phyloP scores from a whole-genome alignment of 2,329 filamentous ascomycete species.

The Clarireedia hainanense region DNA sequence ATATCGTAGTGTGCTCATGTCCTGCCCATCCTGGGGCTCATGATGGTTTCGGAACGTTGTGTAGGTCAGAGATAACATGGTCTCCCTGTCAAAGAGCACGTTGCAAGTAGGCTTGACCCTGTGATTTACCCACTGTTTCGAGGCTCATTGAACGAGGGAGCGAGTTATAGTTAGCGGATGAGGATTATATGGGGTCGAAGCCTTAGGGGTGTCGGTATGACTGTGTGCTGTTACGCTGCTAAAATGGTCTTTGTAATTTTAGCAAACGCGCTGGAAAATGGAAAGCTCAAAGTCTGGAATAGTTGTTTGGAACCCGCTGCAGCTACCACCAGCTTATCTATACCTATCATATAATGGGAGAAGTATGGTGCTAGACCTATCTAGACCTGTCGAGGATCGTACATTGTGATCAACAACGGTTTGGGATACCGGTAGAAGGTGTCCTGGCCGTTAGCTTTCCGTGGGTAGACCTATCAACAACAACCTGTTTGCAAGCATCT shows the following conservation, averaged over 20 bases:
- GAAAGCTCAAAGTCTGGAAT: neutral
- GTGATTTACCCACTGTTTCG: neutral
- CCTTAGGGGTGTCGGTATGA: neutral
- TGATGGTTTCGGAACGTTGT: slow-evolving; percentile 1
- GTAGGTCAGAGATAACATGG: slow-evolving; percentile 2
- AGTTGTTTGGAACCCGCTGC: neutral
- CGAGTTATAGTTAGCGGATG: neutral
- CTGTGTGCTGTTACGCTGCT: neutral
- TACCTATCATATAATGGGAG: no score
- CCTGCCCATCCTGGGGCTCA: neutral
- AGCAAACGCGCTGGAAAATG: neutral
- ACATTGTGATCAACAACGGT: no score
- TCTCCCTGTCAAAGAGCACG: neutral
- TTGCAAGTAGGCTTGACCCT: neutral
- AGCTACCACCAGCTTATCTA: no score
- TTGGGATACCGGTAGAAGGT: neutral
- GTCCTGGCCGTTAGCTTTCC: neutral
- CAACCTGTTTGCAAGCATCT: no score
- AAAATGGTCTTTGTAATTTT: neutral
- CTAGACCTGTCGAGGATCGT: no score
- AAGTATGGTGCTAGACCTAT: no score
- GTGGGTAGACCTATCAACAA: no score
- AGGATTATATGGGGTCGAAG: neutral
- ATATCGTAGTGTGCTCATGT: neutral
- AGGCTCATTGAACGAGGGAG: neutral